Evolutionary conservation across 2,329 filamentous ascomycete genomes (phyloP).

Genomic region (Alternaria consortialis): DNA sequence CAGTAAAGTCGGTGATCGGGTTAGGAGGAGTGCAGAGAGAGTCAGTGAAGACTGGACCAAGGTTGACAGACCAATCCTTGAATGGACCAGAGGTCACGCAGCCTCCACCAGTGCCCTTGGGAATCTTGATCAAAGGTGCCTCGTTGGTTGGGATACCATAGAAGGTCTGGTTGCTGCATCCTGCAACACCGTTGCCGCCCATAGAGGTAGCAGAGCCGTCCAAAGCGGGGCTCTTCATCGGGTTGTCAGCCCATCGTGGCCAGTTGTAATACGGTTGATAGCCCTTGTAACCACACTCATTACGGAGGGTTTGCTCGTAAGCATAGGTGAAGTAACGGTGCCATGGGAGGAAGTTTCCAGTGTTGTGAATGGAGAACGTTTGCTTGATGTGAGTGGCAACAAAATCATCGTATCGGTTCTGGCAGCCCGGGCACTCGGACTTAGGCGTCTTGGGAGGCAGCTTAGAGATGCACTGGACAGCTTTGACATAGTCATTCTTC

Average conservation of each 20-base stretch:
- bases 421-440: conserved; percentile 37
- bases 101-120: conserved; percentile 63
- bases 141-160: conserved; percentile 37
- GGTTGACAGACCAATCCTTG: conserved; percentile 54
- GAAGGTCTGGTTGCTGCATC: conserved; percentile 35
- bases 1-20: conserved; percentile 39
- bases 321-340: conserved; percentile 41
- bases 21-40: conserved; percentile 37
- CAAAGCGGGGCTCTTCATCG: conserved; percentile 60
- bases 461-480: conserved; percentile 43
- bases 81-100: conserved; percentile 63
- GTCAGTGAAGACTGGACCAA: conserved; percentile 59
- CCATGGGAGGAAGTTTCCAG: conserved; percentile 42
- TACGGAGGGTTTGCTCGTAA: conserved; percentile 39
- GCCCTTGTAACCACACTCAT: conserved; percentile 43
- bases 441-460: conserved; percentile 34
- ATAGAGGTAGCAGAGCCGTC: conserved; percentile 61
- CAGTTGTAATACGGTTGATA: conserved; percentile 46
- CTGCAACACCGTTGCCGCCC: conserved; percentile 56
- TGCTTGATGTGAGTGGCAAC: conserved; percentile 44
- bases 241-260: conserved; percentile 38
- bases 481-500: conserved; percentile 42
- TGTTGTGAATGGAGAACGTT: conserved; percentile 38
- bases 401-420: conserved; percentile 45
- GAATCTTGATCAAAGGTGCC: conserved; percentile 47